Percentiles rank a stretch among this genome's conserved stretches.
Conservation (phyloP, 2,329 filamentous ascomycete genomes). For the Colletotrichum agaves region DNA sequence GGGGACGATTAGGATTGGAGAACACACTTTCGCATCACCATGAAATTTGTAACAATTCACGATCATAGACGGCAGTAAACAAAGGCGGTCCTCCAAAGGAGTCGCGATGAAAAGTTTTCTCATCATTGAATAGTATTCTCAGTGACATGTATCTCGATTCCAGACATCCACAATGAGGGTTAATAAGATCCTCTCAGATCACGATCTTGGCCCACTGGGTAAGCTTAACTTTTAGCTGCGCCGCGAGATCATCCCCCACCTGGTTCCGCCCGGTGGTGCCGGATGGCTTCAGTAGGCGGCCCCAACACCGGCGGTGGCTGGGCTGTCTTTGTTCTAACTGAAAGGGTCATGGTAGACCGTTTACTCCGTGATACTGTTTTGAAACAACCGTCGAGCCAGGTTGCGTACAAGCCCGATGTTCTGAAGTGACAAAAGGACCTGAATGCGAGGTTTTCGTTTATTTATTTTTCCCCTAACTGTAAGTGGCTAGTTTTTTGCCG, state of each 20-base stretch:
- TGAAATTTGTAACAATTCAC: constrained; percentile 4
- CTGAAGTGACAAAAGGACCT: too few relatives aligned
- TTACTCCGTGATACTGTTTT: not conserved
- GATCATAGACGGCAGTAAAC: not conserved
- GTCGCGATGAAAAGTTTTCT: not conserved
- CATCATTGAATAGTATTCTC: not conserved
- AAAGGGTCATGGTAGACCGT: not conserved
- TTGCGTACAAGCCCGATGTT: too few relatives aligned
- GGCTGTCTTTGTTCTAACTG: constrained; percentile 12
- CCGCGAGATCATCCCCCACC: constrained; percentile 1
- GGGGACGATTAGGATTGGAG: constrained; percentile 23
- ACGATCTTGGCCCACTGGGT: constrained; percentile 29
- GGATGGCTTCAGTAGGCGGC: not conserved
- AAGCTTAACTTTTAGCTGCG: constrained; percentile 36
- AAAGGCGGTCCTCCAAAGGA: not conserved
- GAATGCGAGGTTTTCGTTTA: too few relatives aligned
- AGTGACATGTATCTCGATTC: too few relatives aligned
- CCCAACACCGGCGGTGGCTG: constrained; percentile 12
- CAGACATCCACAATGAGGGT: too few relatives aligned
- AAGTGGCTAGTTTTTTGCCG: not conserved
- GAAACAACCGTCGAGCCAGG: not conserved
- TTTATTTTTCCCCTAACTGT: too few relatives aligned
- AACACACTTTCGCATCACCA: not conserved
- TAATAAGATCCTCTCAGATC: not conserved
- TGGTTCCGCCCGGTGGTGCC: constrained; percentile 28